Evolutionary conservation across 345 rosid species (phyloP).

Genomic region (Cardamine resedifolia): DNA sequence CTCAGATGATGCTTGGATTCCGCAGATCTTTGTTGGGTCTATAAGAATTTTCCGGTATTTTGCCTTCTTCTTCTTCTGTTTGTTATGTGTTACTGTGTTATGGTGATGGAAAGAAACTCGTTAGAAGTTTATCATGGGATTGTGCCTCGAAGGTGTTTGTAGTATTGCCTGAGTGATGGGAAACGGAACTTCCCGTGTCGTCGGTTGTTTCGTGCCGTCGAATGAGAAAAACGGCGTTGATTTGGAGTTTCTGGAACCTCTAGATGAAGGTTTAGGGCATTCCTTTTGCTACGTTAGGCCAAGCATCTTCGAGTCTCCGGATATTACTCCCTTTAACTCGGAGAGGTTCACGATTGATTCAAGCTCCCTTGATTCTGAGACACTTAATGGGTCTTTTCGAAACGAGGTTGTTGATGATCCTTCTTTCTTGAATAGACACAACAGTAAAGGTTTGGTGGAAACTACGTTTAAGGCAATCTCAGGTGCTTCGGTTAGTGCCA

Average conservation of each 20-base stretch:
- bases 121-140: constrained; percentile 38
- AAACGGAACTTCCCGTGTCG: constrained; percentile 92
- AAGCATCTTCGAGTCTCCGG: constrained; percentile 77
- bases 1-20: constrained; percentile 60
- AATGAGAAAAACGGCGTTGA: constrained; percentile 77
- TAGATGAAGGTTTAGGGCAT: constrained; percentile 96
- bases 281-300: constrained; percentile 98
- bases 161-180: constrained; percentile 58
- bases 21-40: constrained; percentile 56
- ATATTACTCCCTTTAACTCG: constrained; percentile 85
- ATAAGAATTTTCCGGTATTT: constrained; percentile 47
- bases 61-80: constrained; percentile 42
- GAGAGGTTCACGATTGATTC: constrained; percentile 97
- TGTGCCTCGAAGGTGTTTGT: constrained; percentile 42
- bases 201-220: constrained; percentile 86
- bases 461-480: constrained; percentile 94
- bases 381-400: constrained; percentile 79
- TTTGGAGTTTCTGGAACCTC: constrained; percentile 77
- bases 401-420: constrained; percentile 77
- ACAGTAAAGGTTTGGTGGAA: constrained; percentile 63
- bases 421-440: constrained; percentile 49
- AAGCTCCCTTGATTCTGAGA: constrained; percentile 89
- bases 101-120: constrained; percentile 54
- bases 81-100: constrained; percentile 53
- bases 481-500: constrained; percentile 97